Conservation (phyloP, 805 yeast species). For the Kazachstania taianensis region DNA sequence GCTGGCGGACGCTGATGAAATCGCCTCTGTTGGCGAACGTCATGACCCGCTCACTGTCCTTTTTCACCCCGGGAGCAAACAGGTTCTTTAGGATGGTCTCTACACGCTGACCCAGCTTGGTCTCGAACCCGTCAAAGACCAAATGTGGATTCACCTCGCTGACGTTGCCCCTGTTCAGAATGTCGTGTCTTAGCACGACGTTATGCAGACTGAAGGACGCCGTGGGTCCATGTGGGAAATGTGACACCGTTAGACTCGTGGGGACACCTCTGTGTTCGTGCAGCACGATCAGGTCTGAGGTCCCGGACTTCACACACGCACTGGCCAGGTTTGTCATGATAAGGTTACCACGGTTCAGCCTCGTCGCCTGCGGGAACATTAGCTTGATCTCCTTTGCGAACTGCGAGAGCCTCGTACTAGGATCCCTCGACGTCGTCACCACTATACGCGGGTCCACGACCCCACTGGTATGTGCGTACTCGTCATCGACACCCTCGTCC, state of each 20-base stretch:
- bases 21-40: constrained; percentile 87
- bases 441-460: constrained; percentile 81
- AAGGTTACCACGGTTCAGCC: constrained; percentile 89
- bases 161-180: constrained; percentile 73
- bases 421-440: constrained; percentile 90
- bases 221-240: constrained; percentile 97
- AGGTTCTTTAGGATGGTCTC: constrained; percentile 73
- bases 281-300: constrained; percentile 73
- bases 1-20: constrained; percentile 90
- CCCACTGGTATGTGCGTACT: constrained; percentile 80
- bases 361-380: constrained; percentile 78
- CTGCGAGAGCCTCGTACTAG: constrained; percentile 74
- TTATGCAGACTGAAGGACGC: constrained; percentile 90
- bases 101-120: constrained; percentile 74
- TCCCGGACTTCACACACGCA: constrained; percentile 70
- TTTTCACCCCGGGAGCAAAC: constrained; percentile 95
- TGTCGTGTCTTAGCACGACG: constrained; percentile 88
- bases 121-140: constrained; percentile 80
- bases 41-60: constrained; percentile 81
- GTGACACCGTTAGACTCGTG: constrained; percentile 82
- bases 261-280: constrained; percentile 99
- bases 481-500: constrained; percentile 66
- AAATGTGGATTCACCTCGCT: constrained; percentile 91
- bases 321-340: constrained; percentile 75
- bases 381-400: constrained; percentile 88